These are phyloP conservation scores for Acanthamoeba healyi DNA, from an alignment of 208 protist genomes.

Conservation along the genomic window DNA sequence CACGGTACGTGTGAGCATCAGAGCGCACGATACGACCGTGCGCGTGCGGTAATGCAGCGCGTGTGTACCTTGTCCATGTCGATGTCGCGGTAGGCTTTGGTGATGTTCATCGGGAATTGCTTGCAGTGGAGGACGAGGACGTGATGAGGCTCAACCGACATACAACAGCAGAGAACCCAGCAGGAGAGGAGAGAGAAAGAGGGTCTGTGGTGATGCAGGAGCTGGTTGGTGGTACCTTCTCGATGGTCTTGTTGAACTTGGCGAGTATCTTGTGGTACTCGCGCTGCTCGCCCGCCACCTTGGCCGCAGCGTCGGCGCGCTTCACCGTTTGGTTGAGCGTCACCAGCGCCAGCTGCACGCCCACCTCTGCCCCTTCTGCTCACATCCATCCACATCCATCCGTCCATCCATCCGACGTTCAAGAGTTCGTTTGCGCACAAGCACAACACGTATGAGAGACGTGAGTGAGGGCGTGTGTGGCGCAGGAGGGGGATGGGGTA, in stretches of 20 bases:
- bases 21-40: neutral
- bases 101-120: slow-evolving; percentile 65
- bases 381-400: neutral
- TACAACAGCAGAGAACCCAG: neutral
- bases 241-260: slow-evolving; percentile 73
- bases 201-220: neutral
- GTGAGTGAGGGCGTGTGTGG: neutral
- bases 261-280: slow-evolving; percentile 72
- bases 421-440: neutral
- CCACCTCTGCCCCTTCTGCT: slow-evolving; percentile 1
- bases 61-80: slow-evolving; percentile 55
- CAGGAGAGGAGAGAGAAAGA: neutral
- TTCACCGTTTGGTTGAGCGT: slow-evolving; percentile 57
- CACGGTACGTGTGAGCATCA: neutral
- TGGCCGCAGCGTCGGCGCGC: slow-evolving; percentile 18
- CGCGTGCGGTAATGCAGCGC: neutral
- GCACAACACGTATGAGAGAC: neutral
- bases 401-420: neutral
- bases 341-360: slow-evolving; percentile 33
- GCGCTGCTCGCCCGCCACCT: slow-evolving; percentile 44
- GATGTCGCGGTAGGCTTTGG: slow-evolving; percentile 56
- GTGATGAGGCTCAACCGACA: neutral
- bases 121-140: neutral
- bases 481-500: neutral
- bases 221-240: neutral